These are phyloP conservation scores for Macrotyloma uniflorum DNA, from an alignment of 306 rosid species.

Conservation along the genomic window DNA sequence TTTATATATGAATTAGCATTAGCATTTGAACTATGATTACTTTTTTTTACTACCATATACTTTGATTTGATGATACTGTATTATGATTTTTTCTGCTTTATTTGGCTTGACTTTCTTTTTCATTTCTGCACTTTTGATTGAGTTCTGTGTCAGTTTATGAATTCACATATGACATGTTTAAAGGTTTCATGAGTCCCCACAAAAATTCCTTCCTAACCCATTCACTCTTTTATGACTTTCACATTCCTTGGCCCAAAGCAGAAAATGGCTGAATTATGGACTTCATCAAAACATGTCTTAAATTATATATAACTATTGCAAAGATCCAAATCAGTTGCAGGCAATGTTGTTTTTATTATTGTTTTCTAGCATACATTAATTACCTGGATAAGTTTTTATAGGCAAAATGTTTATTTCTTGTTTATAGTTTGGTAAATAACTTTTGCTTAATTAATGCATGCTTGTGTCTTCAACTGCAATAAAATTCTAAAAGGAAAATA, in stretches of 20 bases:
- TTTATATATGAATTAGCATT: conserved; percentile 15
- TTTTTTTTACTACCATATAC: not conserved
- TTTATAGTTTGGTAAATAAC: not conserved
- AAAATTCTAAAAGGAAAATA: not conserved
- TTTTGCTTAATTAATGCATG: too few relatives aligned
- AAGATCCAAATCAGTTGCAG: conserved; percentile 2
- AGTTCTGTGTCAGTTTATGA: not conserved
- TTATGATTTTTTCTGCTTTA: not conserved
- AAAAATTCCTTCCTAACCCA: not conserved
- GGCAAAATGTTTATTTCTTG: too few relatives aligned
- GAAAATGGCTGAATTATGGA: not conserved
- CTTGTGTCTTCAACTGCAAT: not conserved
- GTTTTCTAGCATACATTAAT: not conserved
- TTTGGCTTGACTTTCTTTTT: not conserved
- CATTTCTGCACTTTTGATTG: not conserved
- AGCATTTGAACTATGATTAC: not conserved
- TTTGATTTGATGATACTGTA: not conserved
- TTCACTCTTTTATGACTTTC: too few relatives aligned
- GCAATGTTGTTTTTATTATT: not conserved
- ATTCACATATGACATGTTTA: too few relatives aligned
- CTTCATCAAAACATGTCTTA: not conserved
- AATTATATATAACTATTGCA: not conserved
- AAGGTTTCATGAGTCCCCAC: not conserved
- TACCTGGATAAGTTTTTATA: too few relatives aligned
- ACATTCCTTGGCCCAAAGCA: not conserved